Conservation (phyloP, 768 basidiomycete species). For the Infundibulicybe gibba region DNA sequence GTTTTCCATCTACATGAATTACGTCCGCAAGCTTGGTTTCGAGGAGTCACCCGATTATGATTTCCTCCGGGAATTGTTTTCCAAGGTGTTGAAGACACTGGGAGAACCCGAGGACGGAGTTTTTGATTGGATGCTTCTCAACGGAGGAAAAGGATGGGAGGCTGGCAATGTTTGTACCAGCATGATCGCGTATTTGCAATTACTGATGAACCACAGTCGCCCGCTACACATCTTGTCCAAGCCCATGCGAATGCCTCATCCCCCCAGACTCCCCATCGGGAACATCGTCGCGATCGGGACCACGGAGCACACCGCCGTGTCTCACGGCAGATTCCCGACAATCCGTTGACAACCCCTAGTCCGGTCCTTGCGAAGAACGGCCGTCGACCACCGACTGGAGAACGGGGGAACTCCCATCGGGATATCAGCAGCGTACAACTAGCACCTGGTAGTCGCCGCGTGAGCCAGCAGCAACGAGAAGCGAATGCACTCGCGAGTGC, state of each 20-base stretch:
- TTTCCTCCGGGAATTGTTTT: constrained; percentile 92
- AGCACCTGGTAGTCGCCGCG: constrained; percentile 63
- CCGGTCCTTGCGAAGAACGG: constrained; percentile 63
- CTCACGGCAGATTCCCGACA: constrained; percentile 56
- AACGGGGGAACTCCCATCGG: constrained; percentile 45
- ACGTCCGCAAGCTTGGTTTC: constrained; percentile 96
- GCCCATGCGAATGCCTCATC: constrained; percentile 53
- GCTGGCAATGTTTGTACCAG: constrained; percentile 66
- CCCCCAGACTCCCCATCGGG: constrained; percentile 51
- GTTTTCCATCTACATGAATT: constrained; percentile 98
- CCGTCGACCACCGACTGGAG: constrained; percentile 44
- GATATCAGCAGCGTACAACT: constrained; percentile 66
- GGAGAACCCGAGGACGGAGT: constrained; percentile 90
- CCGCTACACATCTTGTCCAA: constrained; percentile 39
- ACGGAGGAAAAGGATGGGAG: constrained; percentile 96
- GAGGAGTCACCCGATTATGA: constrained; percentile 98
- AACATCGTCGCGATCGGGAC: constrained; percentile 55
- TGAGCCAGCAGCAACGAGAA: constrained; percentile 60
- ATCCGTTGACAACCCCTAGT: constrained; percentile 54
- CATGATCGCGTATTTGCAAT: background rate
- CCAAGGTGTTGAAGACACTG: constrained; percentile 83
- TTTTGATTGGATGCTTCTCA: constrained; percentile 96
- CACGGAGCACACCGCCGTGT: constrained; percentile 46
- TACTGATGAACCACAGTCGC: constrained; percentile 26
- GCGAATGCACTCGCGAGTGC: constrained; percentile 28